Evolutionary conservation across 208 protist genomes (phyloP), one percentile per base, ranked within the genome.

Genomic region (Leishmania arabica): DNA sequence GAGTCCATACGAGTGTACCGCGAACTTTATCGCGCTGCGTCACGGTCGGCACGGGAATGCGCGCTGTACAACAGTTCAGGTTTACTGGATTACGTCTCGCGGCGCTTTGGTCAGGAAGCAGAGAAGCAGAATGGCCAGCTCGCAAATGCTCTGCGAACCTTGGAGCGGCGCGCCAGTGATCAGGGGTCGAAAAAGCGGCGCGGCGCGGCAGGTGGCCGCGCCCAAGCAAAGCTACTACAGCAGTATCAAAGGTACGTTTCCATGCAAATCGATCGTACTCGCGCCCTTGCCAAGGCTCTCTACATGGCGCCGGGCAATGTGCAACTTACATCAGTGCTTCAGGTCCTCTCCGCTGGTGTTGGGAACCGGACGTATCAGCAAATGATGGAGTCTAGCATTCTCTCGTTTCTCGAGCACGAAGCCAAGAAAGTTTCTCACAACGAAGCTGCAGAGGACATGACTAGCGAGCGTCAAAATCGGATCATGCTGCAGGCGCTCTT

Each of bases 401-500:
- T 90, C 31, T 78, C 76, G 8, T 92, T 93, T 71, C 77, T 91
- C 17, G 78, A 91, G n/a, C 90, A 93, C 75, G 90, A 91, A 27
- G 66, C 80, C 24, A 85, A 88, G 53, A 79, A 77, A 3, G 77
- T 70, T 24, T 88, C 79, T 54, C 91, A 92, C 37, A 77, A 91
- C 54, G 94, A 96, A 80, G 88, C 78, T 47, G 85, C 89, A 1
- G 94, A 95, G 72, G 91, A 93, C 70, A 88, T 89, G 2, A 93
- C 90, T 3, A 90, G 90, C 65, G 94, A 96, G 78, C 91, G 89
- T 31, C 94, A 97, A 79, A 97, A 97, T 78, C 89, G 92, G 3
- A 91, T 97, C 58, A 92, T 97, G 92, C 92, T 95, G 75, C 91
- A 95, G 49, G 92, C 94, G 9, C 53, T 96, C 1, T 80, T 94